These are phyloP conservation scores for Puccinia hordei DNA, from an alignment of 1,284 basidiomycete species.

Conservation along the genomic window DNA sequence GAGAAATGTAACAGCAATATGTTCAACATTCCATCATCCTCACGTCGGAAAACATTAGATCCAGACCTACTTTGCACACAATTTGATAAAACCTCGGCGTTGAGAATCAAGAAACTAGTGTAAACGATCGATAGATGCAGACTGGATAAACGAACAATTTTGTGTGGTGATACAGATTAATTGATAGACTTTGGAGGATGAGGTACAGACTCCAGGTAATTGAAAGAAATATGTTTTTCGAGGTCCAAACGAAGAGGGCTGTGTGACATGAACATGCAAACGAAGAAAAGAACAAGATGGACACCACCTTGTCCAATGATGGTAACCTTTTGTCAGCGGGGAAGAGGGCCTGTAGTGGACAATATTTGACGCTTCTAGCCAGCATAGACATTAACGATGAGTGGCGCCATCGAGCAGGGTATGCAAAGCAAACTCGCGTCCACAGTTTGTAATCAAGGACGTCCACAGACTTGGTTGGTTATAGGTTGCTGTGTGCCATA, in stretches of 20 bases:
- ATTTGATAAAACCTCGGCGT: too few relatives aligned
- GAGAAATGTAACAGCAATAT: too few relatives aligned
- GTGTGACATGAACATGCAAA: background rate
- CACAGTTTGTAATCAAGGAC: background rate
- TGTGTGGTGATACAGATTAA: background rate
- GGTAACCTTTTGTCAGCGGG: background rate
- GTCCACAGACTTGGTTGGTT: background rate
- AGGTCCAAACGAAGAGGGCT: background rate
- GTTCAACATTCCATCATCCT: too few relatives aligned
- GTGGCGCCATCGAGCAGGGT: background rate
- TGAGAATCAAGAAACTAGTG: too few relatives aligned
- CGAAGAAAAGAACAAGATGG: too few relatives aligned
- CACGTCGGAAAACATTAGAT: too few relatives aligned
- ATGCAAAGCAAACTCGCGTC: background rate
- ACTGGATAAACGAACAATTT: background rate
- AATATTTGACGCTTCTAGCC: background rate
- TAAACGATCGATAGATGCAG: too few relatives aligned
- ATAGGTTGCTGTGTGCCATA: background rate
- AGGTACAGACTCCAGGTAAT: background rate
- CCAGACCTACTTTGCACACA: too few relatives aligned
- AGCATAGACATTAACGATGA: background rate
- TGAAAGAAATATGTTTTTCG: background rate
- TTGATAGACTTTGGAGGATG: background rate
- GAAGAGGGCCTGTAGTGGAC: background rate
- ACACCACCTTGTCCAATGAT: too few relatives aligned